phyloP scores from a whole-genome alignment of 495 filamentous ascomycete species.

The Achaetomiella virescens region DNA sequence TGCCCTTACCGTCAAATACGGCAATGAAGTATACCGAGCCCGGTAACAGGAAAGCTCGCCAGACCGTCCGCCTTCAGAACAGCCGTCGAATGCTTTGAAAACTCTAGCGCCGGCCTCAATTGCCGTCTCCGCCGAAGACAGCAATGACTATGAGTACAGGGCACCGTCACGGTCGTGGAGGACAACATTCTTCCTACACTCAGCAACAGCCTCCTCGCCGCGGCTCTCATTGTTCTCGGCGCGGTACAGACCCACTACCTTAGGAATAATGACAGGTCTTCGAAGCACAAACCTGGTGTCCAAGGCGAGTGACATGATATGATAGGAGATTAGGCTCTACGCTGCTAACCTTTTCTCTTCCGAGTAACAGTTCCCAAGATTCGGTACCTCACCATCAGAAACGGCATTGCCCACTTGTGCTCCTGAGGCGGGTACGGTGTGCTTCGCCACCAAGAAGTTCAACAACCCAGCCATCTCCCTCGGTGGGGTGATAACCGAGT shows the following conservation, averaged over 20 bases:
- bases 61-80: not conserved
- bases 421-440: not conserved
- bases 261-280: not conserved
- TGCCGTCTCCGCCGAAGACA: not conserved
- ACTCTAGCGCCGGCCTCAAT: too few species aligned
- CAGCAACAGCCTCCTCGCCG: constrained; percentile 9
- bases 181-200: constrained; percentile 4
- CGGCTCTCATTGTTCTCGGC: constrained; percentile 2
- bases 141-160: too few species aligned
- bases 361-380: not conserved
- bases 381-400: not conserved
- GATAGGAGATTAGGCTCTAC: too few species aligned
- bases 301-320: not conserved
- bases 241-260: constrained; percentile 3
- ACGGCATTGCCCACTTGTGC: not conserved
- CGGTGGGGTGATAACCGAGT: not conserved
- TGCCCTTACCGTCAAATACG: not conserved
- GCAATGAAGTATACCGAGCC: not conserved
- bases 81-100: too few species aligned
- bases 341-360: not conserved
- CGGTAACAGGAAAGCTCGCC: not conserved
- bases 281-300: not conserved
- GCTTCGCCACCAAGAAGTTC: constrained; percentile 1
- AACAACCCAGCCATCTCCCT: not conserved
- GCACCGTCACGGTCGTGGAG: constrained; percentile 4